Evolutionary conservation across 441 rosid genomes (phyloP).

Genomic region (Hypseocharis bilobata): DNA sequence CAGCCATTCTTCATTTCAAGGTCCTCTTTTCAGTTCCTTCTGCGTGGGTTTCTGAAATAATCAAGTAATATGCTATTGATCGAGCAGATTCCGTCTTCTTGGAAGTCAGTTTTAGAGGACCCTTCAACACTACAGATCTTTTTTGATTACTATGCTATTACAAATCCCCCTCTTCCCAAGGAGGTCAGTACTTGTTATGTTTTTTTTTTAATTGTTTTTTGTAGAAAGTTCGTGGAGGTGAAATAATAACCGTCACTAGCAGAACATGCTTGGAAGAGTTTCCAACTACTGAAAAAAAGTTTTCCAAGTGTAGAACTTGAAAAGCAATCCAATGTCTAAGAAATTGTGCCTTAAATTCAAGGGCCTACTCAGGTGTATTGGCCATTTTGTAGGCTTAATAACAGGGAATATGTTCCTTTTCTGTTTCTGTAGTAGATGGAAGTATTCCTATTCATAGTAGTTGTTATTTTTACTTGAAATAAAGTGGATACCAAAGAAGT

Average conservation of each 20-base stretch:
- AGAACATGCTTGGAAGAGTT: background rate
- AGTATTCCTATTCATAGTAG: background rate
- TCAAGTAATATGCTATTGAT: slow-evolving; percentile 14
- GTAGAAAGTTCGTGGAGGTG: background rate
- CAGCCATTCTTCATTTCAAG: slow-evolving; percentile 10
- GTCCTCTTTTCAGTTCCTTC: slow-evolving; percentile 1
- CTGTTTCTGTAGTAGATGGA: background rate
- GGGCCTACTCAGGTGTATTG: background rate
- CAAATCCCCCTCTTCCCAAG: slow-evolving; percentile 73
- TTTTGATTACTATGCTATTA: slow-evolving; percentile 80
- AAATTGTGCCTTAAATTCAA: background rate
- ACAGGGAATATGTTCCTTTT: background rate
- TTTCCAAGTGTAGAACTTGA: background rate
- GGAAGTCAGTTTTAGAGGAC: slow-evolving; percentile 88
- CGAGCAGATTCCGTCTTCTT: slow-evolving; percentile 71
- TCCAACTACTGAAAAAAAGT: too few relatives aligned
- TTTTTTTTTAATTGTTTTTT: background rate
- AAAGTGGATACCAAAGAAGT: background rate
- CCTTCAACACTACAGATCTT: slow-evolving; percentile 84
- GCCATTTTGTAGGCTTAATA: background rate
- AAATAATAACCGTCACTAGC: background rate
- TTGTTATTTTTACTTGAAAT: background rate
- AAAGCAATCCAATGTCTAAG: background rate
- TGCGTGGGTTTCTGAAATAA: slow-evolving; percentile 13
- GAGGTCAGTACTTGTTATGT: slow-evolving; percentile 45